Conservation (phyloP, 805 yeast species). For the Saccharomycopsis babjevae region DNA sequence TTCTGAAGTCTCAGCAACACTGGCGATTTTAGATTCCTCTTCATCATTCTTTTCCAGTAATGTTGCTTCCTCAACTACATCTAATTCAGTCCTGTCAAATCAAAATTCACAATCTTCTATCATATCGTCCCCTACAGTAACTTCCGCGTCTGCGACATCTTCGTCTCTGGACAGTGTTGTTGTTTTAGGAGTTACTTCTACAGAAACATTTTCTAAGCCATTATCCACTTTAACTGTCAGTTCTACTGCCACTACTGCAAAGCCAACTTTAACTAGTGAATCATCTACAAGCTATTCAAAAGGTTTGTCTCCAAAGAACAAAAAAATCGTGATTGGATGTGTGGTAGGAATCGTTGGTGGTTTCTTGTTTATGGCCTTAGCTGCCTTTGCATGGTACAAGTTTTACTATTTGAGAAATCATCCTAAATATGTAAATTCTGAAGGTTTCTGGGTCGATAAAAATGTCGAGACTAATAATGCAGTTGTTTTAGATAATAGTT, state of each 20-base stretch:
- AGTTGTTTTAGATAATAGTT: neutral
- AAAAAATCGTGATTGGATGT: conserved; percentile 54
- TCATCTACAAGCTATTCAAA: conserved; percentile 18
- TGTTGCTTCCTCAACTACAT: conserved; percentile 4
- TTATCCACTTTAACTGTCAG: conserved; percentile 24
- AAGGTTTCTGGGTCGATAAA: conserved; percentile 19
- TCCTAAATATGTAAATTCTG: conserved; percentile 17
- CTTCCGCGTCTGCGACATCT: neutral
- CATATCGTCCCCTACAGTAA: neutral
- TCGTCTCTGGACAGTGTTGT: conserved; percentile 20
- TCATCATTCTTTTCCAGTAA: conserved; percentile 12
- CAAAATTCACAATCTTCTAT: neutral
- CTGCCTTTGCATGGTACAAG: conserved; percentile 22
- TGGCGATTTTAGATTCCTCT: conserved; percentile 3
- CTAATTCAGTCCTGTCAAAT: neutral
- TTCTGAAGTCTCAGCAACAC: neutral
- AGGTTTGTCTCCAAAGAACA: conserved; percentile 40
- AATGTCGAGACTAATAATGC: conserved; percentile 9
- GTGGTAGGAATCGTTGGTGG: conserved; percentile 69
- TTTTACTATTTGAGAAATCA: conserved; percentile 12
- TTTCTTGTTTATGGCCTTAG: conserved; percentile 32
- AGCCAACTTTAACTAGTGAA: conserved; percentile 20
- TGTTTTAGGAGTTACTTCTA: conserved; percentile 26
- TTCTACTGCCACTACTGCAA: conserved; percentile 22
- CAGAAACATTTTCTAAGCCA: conserved; percentile 24